phyloP scores from a whole-genome alignment of 257 asterid genomes.

The Solanum virginianum region DNA sequence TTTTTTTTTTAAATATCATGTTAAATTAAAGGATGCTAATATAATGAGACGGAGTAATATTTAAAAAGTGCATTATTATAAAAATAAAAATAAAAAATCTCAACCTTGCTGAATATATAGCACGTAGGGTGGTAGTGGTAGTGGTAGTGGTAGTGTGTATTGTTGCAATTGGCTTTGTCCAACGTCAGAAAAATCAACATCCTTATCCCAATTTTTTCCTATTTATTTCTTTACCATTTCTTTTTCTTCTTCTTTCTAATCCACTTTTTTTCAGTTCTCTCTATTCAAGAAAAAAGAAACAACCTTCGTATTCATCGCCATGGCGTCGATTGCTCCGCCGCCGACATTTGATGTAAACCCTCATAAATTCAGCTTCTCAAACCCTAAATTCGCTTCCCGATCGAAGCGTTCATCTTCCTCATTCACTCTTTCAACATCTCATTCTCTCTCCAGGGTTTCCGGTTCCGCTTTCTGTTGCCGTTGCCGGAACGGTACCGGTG shows the following conservation, averaged over 20 bases:
- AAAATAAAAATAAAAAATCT: not conserved
- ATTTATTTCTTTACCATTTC: not conserved
- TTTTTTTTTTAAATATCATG: no score
- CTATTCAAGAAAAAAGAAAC: not conserved
- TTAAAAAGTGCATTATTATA: not conserved
- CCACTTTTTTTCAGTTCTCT: not conserved
- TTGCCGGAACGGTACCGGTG: constrained; percentile 23
- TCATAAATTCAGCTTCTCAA: constrained; percentile 17
- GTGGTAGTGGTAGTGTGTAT: not conserved
- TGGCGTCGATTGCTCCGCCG: constrained; percentile 67
- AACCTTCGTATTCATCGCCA: not conserved
- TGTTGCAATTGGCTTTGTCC: not conserved
- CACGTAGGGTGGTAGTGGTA: not conserved
- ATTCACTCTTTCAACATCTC: not conserved
- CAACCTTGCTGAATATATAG: not conserved
- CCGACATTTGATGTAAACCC: constrained; percentile 31
- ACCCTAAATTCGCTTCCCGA: constrained; percentile 22
- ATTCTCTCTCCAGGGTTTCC: constrained; percentile 22
- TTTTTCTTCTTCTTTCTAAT: not conserved
- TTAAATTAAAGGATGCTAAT: fast-evolving
- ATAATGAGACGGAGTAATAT: no score
- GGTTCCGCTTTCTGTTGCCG: constrained; percentile 40
- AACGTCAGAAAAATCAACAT: not conserved
- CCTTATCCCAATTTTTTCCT: not conserved
- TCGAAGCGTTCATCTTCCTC: constrained; percentile 19